Conservation (phyloP, 805 yeast genomes). For the Saccharomycopsis malanga region DNA sequence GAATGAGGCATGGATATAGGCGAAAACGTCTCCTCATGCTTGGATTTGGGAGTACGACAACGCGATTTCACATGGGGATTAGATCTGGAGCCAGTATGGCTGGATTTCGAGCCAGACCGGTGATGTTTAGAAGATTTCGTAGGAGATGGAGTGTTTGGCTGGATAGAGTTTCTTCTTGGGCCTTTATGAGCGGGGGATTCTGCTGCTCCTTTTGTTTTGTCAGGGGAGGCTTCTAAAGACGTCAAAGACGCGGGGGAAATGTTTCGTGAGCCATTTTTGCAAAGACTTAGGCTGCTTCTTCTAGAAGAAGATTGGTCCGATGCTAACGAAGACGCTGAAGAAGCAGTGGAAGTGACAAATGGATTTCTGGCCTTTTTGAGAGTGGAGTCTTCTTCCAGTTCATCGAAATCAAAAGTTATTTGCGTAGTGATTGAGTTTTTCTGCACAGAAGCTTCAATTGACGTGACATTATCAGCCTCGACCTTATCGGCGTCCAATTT, state of each 20-base stretch:
- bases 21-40: no score
- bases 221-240: background rate
- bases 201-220: background rate
- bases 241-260: background rate
- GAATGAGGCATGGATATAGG: no score
- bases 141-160: background rate
- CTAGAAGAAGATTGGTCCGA: no score
- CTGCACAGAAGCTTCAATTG: no score
- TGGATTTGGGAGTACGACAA: no score
- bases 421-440: constrained; percentile 5
- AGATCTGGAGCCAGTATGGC: no score
- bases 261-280: background rate
- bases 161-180: background rate
- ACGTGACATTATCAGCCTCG: background rate
- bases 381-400: constrained; percentile 9
- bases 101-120: background rate
- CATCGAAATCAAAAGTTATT: constrained; percentile 22
- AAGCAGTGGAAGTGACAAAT: no score
- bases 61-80: no score
- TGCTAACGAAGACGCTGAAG: no score
- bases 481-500: constrained; percentile 31
- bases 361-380: no score
- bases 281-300: background rate
- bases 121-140: background rate
- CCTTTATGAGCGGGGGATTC: no score